These are phyloP conservation scores for Lojkania enalia DNA, from an alignment of 2,329 filamentous ascomycete genomes.

Conservation along the genomic window DNA sequence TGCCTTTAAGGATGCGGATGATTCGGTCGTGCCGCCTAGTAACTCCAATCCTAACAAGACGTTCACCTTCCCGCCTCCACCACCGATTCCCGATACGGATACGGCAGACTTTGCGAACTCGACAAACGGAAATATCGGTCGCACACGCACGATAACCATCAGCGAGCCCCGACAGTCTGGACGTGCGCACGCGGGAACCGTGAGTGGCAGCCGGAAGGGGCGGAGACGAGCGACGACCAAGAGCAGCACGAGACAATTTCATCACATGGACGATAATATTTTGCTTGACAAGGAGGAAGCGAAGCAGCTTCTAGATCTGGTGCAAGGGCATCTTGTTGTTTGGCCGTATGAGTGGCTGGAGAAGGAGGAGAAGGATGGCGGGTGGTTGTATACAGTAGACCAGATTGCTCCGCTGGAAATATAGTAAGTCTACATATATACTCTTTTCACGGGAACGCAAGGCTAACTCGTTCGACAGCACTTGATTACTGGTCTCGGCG, in stretches of 20 bases:
- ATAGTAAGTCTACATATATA: no score
- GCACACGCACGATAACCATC: conserved; percentile 43
- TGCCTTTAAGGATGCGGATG: conserved; percentile 29
- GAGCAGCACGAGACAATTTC: conserved; percentile 66
- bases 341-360: conserved; percentile 92
- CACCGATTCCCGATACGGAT: conserved; percentile 33
- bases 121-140: conserved; percentile 14
- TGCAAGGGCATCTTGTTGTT: conserved; percentile 85
- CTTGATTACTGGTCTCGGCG: no score
- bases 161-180: conserved; percentile 28
- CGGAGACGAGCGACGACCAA: conserved; percentile 72
- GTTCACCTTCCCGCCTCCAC: conserved; percentile 37
- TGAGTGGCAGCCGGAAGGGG: conserved; percentile 56
- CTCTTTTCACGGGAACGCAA: no score
- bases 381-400: conserved; percentile 97
- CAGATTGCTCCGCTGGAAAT: conserved; percentile 95
- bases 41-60: conserved; percentile 25
- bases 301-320: conserved; percentile 76
- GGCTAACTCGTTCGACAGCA: no score
- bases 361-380: conserved; percentile 87
- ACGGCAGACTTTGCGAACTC: conserved; percentile 16
- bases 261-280: conserved; percentile 66
- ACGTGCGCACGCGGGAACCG: conserved; percentile 16
- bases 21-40: conserved; percentile 36
- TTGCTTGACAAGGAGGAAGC: conserved; percentile 74